phyloP scores from a whole-genome alignment of 306 rosid species.

The Quercus parvula region DNA sequence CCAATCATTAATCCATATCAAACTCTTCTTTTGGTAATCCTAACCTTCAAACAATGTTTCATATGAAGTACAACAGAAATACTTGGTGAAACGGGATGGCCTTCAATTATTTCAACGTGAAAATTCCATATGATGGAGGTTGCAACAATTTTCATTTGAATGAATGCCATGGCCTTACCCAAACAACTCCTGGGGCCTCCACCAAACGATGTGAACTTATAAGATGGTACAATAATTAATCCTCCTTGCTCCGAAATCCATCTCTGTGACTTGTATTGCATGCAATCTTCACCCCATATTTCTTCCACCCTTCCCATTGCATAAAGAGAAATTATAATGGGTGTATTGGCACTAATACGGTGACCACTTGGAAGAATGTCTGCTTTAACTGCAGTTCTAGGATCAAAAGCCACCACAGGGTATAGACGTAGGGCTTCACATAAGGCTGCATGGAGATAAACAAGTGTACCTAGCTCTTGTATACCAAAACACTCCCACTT shows the following conservation, averaged over 20 bases:
- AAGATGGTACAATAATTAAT: conserved; percentile 19
- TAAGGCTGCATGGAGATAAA: conserved; percentile 27
- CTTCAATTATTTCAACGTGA: conserved; percentile 25
- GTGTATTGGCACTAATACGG: background rate
- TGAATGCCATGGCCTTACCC: conserved; percentile 28
- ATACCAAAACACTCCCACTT: background rate
- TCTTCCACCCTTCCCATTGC: conserved; percentile 36
- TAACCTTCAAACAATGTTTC: conserved; percentile 43
- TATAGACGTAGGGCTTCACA: conserved; percentile 35
- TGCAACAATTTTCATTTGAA: conserved; percentile 25
- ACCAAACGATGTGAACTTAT: conserved; percentile 27
- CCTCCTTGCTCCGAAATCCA: conserved; percentile 28
- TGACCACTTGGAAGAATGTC: conserved; percentile 40
- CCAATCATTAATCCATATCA: background rate
- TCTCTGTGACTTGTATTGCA: conserved; percentile 38
- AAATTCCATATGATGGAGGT: conserved; percentile 18
- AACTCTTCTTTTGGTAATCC: conserved; percentile 17
- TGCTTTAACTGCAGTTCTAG: background rate
- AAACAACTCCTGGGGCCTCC: conserved; percentile 33
- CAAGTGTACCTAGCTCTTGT: conserved; percentile 7
- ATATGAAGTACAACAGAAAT: conserved; percentile 39
- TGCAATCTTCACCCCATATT: conserved; percentile 33
- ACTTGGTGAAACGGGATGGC: conserved; percentile 3
- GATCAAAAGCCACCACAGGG: conserved; percentile 30
- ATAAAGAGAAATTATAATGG: conserved; percentile 9